Percentiles rank a stretch among this genome's conserved stretches.
phyloP scores from a whole-genome alignment of 805 yeast species.

The Lipomyces starkeyi region DNA sequence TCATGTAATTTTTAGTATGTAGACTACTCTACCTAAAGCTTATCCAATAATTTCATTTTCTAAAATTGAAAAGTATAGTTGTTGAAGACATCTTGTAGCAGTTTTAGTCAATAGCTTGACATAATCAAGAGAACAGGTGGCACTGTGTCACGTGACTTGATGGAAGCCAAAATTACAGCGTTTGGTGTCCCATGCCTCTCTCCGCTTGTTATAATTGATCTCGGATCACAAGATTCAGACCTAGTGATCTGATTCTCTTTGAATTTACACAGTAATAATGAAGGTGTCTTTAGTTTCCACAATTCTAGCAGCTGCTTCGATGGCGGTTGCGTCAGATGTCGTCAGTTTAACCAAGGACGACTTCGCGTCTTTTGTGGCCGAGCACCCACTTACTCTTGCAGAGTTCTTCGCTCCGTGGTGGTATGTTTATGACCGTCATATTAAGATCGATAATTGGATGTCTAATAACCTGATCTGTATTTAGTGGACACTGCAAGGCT shows the following conservation, averaged over 20 bases:
- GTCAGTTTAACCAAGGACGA: slow-evolving; percentile 72
- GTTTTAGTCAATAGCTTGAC: too few relatives aligned
- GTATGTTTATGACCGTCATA: slow-evolving; percentile 21
- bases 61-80: background rate
- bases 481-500: slow-evolving; percentile 83
- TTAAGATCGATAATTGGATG: background rate
- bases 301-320: slow-evolving; percentile 22
- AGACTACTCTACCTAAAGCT: background rate
- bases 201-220: too few relatives aligned
- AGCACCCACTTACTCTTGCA: slow-evolving; percentile 79
- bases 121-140: background rate
- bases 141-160: background rate
- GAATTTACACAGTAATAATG: slow-evolving; percentile 14
- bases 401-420: slow-evolving; percentile 94
- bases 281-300: slow-evolving; percentile 26
- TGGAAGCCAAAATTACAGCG: background rate
- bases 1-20: background rate
- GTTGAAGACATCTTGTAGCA: too few relatives aligned
- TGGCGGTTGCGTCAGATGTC: slow-evolving; percentile 76
- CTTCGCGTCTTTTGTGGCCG: slow-evolving; percentile 68
- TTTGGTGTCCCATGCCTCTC: background rate
- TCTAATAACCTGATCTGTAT: background rate
- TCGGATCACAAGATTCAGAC: background rate
- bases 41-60: too few relatives aligned
- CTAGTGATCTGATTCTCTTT: background rate